phyloP scores from a whole-genome alignment of 2,329 filamentous ascomycete genomes.

The Colletotrichum theobromicola region DNA sequence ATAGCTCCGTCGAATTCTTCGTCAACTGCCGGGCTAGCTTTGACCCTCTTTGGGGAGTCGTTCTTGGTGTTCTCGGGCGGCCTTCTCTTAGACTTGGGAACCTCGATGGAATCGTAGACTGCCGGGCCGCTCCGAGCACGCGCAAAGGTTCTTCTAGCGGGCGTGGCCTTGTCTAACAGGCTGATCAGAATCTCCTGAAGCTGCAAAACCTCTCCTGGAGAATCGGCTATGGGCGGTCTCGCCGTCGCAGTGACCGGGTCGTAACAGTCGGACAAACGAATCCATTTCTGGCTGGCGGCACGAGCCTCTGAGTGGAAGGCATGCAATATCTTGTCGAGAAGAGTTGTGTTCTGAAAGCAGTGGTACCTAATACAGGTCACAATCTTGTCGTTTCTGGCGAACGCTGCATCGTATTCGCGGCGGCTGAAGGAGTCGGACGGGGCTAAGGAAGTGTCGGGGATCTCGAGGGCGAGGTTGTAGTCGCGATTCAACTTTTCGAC shows the following conservation, averaged over 20 bases:
- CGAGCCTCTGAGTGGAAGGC: not conserved
- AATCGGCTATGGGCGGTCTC: not conserved
- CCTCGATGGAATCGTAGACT: not conserved
- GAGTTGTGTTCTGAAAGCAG: not conserved
- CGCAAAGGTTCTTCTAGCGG: not conserved
- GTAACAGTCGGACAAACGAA: not conserved
- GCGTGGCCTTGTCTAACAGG: not conserved
- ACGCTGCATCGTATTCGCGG: not conserved
- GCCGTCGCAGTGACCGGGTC: not conserved
- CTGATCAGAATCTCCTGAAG: not conserved
- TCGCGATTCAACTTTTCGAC: slow-evolving; percentile 16
- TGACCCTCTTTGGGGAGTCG: not conserved
- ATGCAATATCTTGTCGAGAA: not conserved
- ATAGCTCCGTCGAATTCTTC: not conserved
- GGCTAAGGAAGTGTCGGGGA: not conserved
- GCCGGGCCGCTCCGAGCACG: not conserved
- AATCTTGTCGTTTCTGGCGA: slow-evolving; percentile 1
- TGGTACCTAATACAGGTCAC: not conserved
- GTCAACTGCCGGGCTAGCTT: not conserved
- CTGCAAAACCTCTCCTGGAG: not conserved
- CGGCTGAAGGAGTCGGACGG: not conserved
- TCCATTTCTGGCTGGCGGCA: slow-evolving; percentile 1
- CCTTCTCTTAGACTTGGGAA: not conserved
- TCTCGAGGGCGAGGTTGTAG: slow-evolving; percentile 9
- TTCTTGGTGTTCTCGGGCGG: not conserved